Conservation (phyloP, 2,329 filamentous ascomycete species). For the Chaetomium sp. region DNA sequence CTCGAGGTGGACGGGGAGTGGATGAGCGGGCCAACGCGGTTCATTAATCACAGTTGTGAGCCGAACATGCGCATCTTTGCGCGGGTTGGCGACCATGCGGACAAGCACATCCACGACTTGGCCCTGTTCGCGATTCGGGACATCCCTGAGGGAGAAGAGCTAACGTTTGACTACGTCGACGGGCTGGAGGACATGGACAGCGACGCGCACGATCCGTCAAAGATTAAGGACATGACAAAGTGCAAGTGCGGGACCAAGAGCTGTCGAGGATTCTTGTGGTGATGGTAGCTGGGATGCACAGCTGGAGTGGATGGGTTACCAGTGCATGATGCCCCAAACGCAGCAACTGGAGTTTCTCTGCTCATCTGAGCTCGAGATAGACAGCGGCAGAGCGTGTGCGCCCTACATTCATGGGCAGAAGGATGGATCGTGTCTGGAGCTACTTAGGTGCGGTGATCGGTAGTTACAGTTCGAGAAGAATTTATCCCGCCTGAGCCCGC, state of each 20-base stretch:
- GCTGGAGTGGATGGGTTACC: too few relatives aligned
- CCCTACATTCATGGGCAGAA: too few relatives aligned
- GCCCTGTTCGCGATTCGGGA: constrained; percentile 73
- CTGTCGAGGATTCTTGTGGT: constrained; percentile 72
- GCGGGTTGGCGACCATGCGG: constrained; percentile 74
- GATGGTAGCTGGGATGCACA: constrained; percentile 7
- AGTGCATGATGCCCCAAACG: too few relatives aligned
- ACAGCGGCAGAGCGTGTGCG: too few relatives aligned
- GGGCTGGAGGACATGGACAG: constrained; percentile 56
- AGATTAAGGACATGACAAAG: constrained; percentile 55
- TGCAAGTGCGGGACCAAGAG: constrained; percentile 66
- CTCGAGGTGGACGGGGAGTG: constrained; percentile 72
- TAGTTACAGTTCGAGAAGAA: too few relatives aligned
- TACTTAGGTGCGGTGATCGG: too few relatives aligned
- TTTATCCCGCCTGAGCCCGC: background rate
- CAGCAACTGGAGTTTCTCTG: too few relatives aligned
- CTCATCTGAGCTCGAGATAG: too few relatives aligned
- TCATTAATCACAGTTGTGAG: constrained; percentile 81
- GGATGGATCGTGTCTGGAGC: too few relatives aligned
- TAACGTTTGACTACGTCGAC: constrained; percentile 81
- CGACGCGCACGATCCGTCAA: constrained; percentile 53
- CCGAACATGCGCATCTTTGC: constrained; percentile 81
- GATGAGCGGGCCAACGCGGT: constrained; percentile 75
- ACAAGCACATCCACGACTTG: constrained; percentile 73
- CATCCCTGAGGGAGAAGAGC: constrained; percentile 66